Evolutionary conservation across 2,329 filamentous ascomycete genomes (phyloP).

Genomic region (Ceratocystis ficicola): DNA sequence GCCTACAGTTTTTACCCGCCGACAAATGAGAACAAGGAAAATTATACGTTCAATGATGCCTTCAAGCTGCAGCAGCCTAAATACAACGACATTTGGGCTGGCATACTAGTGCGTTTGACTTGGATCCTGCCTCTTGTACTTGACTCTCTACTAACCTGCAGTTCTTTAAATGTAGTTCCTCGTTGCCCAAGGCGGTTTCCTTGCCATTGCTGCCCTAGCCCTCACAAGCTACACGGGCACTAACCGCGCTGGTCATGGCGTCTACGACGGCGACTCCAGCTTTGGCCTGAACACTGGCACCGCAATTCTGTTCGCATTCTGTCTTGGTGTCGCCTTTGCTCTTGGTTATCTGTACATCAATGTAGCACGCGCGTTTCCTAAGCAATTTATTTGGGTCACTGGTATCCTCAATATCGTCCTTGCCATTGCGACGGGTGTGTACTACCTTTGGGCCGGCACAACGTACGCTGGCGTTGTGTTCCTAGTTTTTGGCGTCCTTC

Average conservation of each 20-base stretch:
- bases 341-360: constrained; percentile 68
- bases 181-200: constrained; percentile 57
- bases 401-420: constrained; percentile 78
- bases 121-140: too few relatives aligned
- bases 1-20: constrained; percentile 31
- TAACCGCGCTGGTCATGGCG: constrained; percentile 64
- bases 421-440: constrained; percentile 74
- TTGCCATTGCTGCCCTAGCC: constrained; percentile 61
- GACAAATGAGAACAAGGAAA: constrained; percentile 34
- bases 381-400: constrained; percentile 85
- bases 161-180: constrained; percentile 44
- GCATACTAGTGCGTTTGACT: constrained; percentile 48
- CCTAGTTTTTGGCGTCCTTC: constrained; percentile 67
- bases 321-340: constrained; percentile 63
- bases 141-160: not conserved
- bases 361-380: constrained; percentile 64
- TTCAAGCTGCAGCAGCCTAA: constrained; percentile 78
- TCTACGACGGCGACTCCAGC: constrained; percentile 55
- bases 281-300: constrained; percentile 71
- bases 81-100: constrained; percentile 84
- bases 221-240: constrained; percentile 66
- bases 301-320: constrained; percentile 70
- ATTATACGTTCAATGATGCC: constrained; percentile 58
- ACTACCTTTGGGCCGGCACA: constrained; percentile 65
- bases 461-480: constrained; percentile 82